These are phyloP conservation scores for Hygrocybe coccinea DNA, from an alignment of 768 basidiomycete genomes.

Conservation along the genomic window DNA sequence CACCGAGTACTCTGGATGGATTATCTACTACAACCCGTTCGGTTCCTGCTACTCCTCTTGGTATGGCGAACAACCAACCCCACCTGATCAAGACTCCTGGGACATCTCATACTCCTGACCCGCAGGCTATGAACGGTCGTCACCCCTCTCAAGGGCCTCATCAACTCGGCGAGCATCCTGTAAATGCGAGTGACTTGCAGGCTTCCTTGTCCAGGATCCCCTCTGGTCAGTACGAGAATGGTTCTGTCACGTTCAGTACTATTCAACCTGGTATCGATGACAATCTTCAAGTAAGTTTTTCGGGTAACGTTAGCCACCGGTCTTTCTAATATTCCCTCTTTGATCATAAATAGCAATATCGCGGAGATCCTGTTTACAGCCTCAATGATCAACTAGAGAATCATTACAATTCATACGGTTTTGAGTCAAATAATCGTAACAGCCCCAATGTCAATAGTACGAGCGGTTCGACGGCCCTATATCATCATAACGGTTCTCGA, in stretches of 20 bases:
- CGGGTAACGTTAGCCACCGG: neutral
- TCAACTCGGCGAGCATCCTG: slow-evolving; percentile 42
- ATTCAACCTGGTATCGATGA: slow-evolving; percentile 52
- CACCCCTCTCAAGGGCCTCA: slow-evolving; percentile 46
- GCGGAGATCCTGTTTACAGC: slow-evolving; percentile 51
- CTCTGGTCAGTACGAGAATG: slow-evolving; percentile 53
- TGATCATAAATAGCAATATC: slow-evolving; percentile 43
- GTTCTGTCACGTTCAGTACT: slow-evolving; percentile 50
- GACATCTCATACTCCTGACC: slow-evolving; percentile 60
- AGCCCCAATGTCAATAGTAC: slow-evolving; percentile 33
- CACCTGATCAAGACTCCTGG: slow-evolving; percentile 64
- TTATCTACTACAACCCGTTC: slow-evolving; percentile 64
- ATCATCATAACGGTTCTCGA: slow-evolving; percentile 72
- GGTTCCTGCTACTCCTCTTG: slow-evolving; percentile 77
- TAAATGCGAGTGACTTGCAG: slow-evolving; percentile 54
- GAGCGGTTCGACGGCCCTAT: slow-evolving; percentile 68
- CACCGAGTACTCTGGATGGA: slow-evolving; percentile 58
- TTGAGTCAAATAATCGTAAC: slow-evolving; percentile 44
- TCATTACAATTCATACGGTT: slow-evolving; percentile 55
- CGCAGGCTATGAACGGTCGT: slow-evolving; percentile 58
- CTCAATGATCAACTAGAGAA: slow-evolving; percentile 49
- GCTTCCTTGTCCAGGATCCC: slow-evolving; percentile 69
- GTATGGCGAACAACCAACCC: slow-evolving; percentile 43
- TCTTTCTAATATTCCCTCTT: neutral
- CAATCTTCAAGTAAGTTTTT: slow-evolving; percentile 41